Conservation (phyloP, 306 rosid genomes). For the Trifolium fragiferum region DNA sequence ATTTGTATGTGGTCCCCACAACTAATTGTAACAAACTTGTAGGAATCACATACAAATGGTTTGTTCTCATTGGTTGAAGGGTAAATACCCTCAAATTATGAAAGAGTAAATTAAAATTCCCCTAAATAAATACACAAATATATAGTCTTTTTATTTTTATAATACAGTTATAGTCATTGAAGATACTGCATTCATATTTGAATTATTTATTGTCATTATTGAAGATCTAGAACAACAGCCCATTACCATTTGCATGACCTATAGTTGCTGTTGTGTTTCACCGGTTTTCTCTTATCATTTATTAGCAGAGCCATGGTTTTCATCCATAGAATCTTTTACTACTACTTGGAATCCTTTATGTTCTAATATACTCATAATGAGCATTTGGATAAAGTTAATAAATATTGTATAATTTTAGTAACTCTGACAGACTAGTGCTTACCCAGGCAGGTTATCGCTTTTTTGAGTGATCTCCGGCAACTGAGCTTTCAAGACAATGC, state of each 20-base stretch:
- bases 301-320: not conserved
- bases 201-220: no score
- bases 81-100: no score
- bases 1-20: no score
- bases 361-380: not conserved
- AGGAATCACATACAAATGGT: no score
- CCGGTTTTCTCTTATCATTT: not conserved
- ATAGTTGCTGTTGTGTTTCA: not conserved
- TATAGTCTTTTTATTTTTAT: not conserved
- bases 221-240: no score
- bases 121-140: not conserved
- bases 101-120: no score
- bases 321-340: not conserved
- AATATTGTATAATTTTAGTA: conserved; percentile 22
- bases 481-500: conserved; percentile 28
- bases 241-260: not conserved
- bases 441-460: conserved; percentile 23
- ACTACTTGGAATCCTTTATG: not conserved
- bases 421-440: not conserved
- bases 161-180: not conserved
- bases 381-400: conserved; percentile 1
- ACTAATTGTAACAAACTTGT: no score
- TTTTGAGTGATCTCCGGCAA: conserved; percentile 31
- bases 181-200: no score
- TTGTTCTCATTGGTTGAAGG: no score